Evolutionary conservation across 305 asterid genomes (phyloP).

Genomic region (Solanum hybrid): DNA sequence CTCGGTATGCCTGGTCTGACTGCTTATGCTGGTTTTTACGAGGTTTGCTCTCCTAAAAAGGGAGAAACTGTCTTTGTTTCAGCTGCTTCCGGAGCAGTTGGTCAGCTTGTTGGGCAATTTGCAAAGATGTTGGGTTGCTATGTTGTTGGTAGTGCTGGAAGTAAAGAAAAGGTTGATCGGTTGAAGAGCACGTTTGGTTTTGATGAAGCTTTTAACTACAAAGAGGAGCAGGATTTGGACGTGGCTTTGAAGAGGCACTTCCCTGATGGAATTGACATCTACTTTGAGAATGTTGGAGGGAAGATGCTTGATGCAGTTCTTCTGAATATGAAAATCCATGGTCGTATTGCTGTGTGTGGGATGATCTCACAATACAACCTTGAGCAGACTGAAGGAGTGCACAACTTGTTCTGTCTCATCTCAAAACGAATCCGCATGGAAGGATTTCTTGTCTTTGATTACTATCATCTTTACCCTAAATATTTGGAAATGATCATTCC

Average conservation of each 20-base stretch:
- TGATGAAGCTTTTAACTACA: conserved; percentile 24
- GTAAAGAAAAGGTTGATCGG: not conserved
- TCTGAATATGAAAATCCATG: conserved; percentile 3
- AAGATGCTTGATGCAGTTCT: not conserved
- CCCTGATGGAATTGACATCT: not conserved
- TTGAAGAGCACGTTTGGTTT: not conserved
- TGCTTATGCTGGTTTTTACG: conserved; percentile 31
- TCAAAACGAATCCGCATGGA: not conserved
- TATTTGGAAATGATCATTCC: conserved; percentile 6
- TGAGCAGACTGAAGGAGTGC: conserved; percentile 1
- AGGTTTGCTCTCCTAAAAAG: conserved; percentile 50
- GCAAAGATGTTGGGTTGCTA: not conserved
- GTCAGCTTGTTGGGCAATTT: not conserved
- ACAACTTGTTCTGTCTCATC: not conserved
- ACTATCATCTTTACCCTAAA: not conserved
- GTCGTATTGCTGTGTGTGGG: conserved; percentile 9
- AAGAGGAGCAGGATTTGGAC: conserved; percentile 41
- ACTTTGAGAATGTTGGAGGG: not conserved
- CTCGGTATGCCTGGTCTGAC: not conserved
- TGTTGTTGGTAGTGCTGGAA: not conserved
- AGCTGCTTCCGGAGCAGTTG: not conserved
- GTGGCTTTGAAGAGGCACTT: not conserved
- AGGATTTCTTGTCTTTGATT: not conserved
- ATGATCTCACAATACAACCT: conserved; percentile 10
- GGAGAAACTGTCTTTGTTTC: conserved; percentile 33